Conservation (phyloP, 2,329 filamentous ascomycete species). For the Hortaea werneckii region DNA sequence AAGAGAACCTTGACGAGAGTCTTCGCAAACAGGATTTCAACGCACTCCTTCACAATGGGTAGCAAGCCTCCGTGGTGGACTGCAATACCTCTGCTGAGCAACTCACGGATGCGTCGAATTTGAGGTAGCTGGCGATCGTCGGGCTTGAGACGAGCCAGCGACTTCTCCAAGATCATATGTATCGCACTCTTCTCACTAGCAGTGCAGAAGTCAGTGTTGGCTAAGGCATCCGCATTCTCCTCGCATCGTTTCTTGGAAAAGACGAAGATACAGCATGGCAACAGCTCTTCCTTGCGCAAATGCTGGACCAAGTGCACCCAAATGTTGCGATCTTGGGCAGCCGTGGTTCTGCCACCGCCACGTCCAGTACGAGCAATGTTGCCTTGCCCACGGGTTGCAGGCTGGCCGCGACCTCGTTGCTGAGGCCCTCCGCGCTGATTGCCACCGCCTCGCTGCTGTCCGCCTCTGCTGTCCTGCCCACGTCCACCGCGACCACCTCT, state of each 20-base stretch:
- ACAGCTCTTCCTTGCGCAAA: constrained; percentile 72
- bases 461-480: constrained; percentile 45
- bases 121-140: constrained; percentile 88
- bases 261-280: constrained; percentile 94
- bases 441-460: constrained; percentile 35
- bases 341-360: constrained; percentile 75
- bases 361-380: constrained; percentile 86
- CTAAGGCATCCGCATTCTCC: constrained; percentile 89
- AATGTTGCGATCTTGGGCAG: constrained; percentile 87
- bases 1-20: constrained; percentile 95
- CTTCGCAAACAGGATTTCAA: constrained; percentile 91
- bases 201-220: constrained; percentile 90
- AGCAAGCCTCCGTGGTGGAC: constrained; percentile 92
- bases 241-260: constrained; percentile 98
- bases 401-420: constrained; percentile 47
- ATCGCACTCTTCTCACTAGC: constrained; percentile 91
- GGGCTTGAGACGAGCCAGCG: constrained; percentile 77
- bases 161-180: constrained; percentile 96
- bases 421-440: constrained; percentile 37
- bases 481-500: constrained; percentile 45
- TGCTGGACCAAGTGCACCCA: constrained; percentile 96
- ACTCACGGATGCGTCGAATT: constrained; percentile 75
- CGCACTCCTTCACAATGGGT: constrained; percentile 94
- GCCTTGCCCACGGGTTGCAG: constrained; percentile 51
- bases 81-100: constrained; percentile 79